Conservation (phyloP, 208 protist genomes). For the Acanthamoeba healyi region DNA sequence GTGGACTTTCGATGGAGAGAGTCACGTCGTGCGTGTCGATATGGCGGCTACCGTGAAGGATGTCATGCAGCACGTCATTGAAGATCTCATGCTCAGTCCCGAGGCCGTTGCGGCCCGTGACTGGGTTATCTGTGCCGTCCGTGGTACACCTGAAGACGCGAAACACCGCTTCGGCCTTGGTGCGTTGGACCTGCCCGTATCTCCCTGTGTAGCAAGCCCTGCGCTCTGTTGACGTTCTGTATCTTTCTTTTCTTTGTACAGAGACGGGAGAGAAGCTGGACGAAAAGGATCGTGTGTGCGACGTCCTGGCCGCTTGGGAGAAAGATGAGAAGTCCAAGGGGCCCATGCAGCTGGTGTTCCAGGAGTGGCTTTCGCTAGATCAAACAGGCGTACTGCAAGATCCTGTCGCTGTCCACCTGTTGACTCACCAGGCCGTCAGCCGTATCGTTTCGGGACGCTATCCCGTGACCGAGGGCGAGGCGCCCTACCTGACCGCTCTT, state of each 20-base stretch:
- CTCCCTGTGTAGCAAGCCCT: too few relatives aligned
- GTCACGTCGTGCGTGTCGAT: constrained; percentile 6
- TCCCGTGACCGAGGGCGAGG: constrained; percentile 20
- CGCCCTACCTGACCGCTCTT: not conserved
- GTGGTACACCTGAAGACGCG: not conserved
- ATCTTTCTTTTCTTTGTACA: too few relatives aligned
- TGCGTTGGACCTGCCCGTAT: not conserved
- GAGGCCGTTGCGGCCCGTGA: not conserved
- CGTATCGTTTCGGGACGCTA: not conserved
- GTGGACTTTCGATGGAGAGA: not conserved
- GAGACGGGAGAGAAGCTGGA: not conserved
- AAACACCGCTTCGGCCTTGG: constrained; percentile 14
- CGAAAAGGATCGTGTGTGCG: not conserved
- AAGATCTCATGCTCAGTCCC: not conserved
- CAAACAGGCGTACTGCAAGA: not conserved
- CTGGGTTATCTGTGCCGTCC: not conserved
- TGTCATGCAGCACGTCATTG: not conserved
- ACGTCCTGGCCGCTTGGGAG: not conserved
- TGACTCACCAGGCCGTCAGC: not conserved
- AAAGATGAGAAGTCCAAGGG: not conserved
- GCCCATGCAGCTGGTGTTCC: not conserved
- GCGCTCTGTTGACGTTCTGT: too few relatives aligned
- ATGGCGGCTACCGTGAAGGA: constrained; percentile 42
- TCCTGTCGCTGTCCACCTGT: not conserved
- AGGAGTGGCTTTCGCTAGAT: constrained; percentile 7